phyloP scores from a whole-genome alignment of 371 early-diverging fungal genomes.

The Funneliformis caledonium region DNA sequence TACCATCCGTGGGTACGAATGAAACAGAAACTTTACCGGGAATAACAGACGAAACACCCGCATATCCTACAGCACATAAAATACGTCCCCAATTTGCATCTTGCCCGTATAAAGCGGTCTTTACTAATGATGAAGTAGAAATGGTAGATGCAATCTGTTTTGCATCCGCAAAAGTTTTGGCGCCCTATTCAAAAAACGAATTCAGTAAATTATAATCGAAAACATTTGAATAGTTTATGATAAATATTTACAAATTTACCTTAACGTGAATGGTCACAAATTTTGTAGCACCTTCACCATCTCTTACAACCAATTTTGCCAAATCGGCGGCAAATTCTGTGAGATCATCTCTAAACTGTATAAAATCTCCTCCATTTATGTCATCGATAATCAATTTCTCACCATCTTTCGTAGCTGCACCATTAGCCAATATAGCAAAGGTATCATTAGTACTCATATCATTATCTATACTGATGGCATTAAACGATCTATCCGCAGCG shows the following conservation, averaged over 20 bases:
- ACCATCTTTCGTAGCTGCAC: conserved; percentile 56
- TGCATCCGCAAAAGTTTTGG: conserved; percentile 73
- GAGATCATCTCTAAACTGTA: conserved; percentile 71
- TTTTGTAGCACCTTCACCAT: conserved; percentile 97
- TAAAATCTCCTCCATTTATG: conserved; percentile 59
- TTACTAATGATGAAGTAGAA: conserved; percentile 90
- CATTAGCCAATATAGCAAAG: conserved; percentile 87
- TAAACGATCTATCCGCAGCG: conserved; percentile 91
- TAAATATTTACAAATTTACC: conserved; percentile 57
- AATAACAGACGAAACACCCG: conserved; percentile 71
- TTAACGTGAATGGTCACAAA: conserved; percentile 90
- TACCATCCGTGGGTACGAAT: conserved; percentile 71
- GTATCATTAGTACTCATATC: conserved; percentile 97
- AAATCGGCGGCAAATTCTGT: conserved; percentile 82
- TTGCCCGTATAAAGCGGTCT: conserved; percentile 93
- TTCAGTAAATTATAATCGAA: neutral
- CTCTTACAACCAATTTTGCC: conserved; percentile 87
- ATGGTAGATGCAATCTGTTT: conserved; percentile 86
- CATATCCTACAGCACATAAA: conserved; percentile 82
- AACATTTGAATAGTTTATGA: neutral
- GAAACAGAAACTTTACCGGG: conserved; percentile 78
- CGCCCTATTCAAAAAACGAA: conserved; percentile 57
- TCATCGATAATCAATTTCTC: conserved; percentile 48
- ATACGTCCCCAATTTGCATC: conserved; percentile 98
- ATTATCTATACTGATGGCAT: conserved; percentile 92